phyloP scores from a whole-genome alignment of 805 yeast species.

The Schizosaccharomyces lindneri region DNA sequence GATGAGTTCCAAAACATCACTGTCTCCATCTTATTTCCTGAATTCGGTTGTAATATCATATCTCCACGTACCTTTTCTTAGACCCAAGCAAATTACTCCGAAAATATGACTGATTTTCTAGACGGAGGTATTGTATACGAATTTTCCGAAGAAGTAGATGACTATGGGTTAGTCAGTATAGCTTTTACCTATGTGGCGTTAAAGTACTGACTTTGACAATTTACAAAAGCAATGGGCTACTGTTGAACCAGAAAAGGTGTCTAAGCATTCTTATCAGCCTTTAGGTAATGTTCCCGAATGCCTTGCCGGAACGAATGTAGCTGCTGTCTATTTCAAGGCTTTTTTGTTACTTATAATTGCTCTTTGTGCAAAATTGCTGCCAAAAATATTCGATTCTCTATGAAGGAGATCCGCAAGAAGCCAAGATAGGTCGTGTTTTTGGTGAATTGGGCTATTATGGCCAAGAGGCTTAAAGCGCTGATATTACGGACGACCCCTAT shows the following conservation, averaged over 20 bases:
- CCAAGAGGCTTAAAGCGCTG: constrained; percentile 10
- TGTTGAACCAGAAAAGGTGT: constrained; percentile 13
- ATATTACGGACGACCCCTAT: constrained; percentile 29
- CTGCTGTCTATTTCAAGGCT: constrained; percentile 13
- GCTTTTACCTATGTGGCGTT: constrained; percentile 18
- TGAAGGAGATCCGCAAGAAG: not conserved
- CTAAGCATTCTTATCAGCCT: constrained; percentile 5
- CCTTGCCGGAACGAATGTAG: constrained; percentile 8
- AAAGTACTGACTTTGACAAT: constrained; percentile 17
- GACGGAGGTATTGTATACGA: constrained; percentile 84
- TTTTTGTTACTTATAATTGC: too few relatives aligned
- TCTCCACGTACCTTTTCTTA: constrained; percentile 61
- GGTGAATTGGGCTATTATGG: not conserved
- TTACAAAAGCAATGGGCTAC: constrained; percentile 20
- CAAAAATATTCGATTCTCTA: not conserved
- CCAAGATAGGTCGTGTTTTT: not conserved
- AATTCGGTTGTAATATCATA: constrained; percentile 61
- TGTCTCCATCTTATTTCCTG: constrained; percentile 60
- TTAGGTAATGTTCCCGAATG: constrained; percentile 8
- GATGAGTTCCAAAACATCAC: constrained; percentile 42
- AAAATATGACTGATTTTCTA: constrained; percentile 69
- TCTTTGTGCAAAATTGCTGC: too few relatives aligned
- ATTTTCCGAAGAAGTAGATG: constrained; percentile 65
- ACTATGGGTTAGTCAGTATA: constrained; percentile 51
- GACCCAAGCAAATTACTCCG: constrained; percentile 29